A percentile compares a stretch with the other conserved stretches of the same genome.
phyloP scores from a whole-genome alignment of 495 filamentous ascomycete species.

The Evernia prunastri region DNA sequence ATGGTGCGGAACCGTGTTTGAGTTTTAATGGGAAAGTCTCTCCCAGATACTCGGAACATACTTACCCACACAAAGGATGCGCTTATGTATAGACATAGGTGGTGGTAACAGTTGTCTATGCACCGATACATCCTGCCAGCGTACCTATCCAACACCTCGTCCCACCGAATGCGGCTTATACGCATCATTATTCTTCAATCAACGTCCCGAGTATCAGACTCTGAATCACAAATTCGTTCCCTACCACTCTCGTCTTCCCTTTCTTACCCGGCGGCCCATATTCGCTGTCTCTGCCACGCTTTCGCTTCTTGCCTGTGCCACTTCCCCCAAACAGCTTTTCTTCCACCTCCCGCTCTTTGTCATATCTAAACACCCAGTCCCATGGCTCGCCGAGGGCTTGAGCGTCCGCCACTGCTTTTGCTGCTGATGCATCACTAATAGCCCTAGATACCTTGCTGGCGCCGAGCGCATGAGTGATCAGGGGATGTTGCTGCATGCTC shows the following conservation, averaged over 20 bases:
- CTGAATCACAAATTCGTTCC: slow-evolving; percentile 86
- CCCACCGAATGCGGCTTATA: neutral
- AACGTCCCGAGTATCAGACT: slow-evolving; percentile 82
- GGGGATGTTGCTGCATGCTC: slow-evolving; percentile 52
- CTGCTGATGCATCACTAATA: slow-evolving; percentile 56
- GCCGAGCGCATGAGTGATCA: slow-evolving; percentile 73
- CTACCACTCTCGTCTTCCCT: slow-evolving; percentile 56
- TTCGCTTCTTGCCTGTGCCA: slow-evolving; percentile 41
- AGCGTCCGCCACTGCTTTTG: slow-evolving; percentile 46
- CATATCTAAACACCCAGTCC: slow-evolving; percentile 79
- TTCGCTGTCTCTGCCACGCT: slow-evolving; percentile 37
- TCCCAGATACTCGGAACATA: neutral
- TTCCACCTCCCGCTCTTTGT: slow-evolving; percentile 45
- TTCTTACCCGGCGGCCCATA: slow-evolving; percentile 28
- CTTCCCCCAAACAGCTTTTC: slow-evolving; percentile 36
- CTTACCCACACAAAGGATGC: neutral
- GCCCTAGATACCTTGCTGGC: slow-evolving; percentile 60
- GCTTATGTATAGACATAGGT: neutral
- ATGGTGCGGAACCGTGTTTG: neutral
- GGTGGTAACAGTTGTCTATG: too few relatives aligned
- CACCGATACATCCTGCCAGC: neutral
- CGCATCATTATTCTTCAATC: slow-evolving; percentile 49
- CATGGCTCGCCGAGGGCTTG: slow-evolving; percentile 45
- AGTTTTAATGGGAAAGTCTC: neutral
- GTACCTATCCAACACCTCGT: neutral